Evolutionary conservation across 1,284 basidiomycete genomes (phyloP), one percentile per base, ranked within the genome.

Genomic region (Athelia psychrophila): DNA sequence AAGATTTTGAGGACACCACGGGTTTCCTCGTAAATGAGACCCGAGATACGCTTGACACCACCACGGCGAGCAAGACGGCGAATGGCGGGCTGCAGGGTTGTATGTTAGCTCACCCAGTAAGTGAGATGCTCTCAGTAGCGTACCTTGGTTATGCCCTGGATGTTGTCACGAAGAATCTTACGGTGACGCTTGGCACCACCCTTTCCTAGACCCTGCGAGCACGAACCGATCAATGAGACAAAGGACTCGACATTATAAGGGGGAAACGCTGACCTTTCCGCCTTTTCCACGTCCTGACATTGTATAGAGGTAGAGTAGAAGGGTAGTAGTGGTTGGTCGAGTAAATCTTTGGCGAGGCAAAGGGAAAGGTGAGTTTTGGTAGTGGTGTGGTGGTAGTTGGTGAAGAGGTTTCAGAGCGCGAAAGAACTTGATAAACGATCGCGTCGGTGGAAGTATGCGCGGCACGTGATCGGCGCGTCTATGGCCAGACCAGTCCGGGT

Each of bases 101-200:
- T 8, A 49, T 50, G 20, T 46, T 51, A 46, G n/a, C 35, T 44
- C 35, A 40, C 30, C 3, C 0, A 47, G 51, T 13, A 25, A 60
- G 10, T 42, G 18, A 19, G 8, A 45, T 19, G 12, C 18, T 18
- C 33, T 38, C n/a, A 22, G 38, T 45, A 52, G 23, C 25, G n/a
- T 25, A 62, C 72, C 49, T 42, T 42, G 5, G 38, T 42, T 18
- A 42, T 47, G 78, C 83, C 89, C 78, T 92, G 89, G 69, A 93
- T 93, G 84, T 93, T 93, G 75, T 94, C 91, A 66, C 84, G 84
- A 66, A 91, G 80, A 72, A 92, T 88, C 77, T 91, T 91, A 69
- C 89, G 84, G 78, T 92, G 88, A 76, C 90, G 86, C 83, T 93
- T 93, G 62, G 90, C 91, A 71, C 88, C 89, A 69, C 89, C 90